Conservation (phyloP, 441 rosid species). For the Euphorbia celastroides region DNA sequence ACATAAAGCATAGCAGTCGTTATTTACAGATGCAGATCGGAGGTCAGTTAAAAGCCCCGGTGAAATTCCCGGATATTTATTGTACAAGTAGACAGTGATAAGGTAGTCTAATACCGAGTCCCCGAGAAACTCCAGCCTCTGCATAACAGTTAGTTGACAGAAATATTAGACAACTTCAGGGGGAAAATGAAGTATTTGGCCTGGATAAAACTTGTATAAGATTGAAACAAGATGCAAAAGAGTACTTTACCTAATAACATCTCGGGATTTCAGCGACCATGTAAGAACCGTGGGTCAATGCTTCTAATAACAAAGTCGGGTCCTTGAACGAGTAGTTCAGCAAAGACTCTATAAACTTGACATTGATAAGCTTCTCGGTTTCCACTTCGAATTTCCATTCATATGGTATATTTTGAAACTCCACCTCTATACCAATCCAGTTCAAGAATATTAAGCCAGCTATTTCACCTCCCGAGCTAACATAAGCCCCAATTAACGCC, state of each 20-base stretch:
- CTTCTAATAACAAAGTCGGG: constrained; percentile 72
- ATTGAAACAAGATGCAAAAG: not conserved
- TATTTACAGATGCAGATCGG: constrained; percentile 94
- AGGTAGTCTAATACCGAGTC: constrained; percentile 83
- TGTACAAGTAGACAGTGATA: constrained; percentile 51
- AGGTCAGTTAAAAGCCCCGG: constrained; percentile 79
- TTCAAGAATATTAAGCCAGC: constrained; percentile 54
- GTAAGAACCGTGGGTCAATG: constrained; percentile 91
- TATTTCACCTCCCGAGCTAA: constrained; percentile 72
- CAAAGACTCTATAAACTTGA: constrained; percentile 41
- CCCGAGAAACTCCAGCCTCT: constrained; percentile 95
- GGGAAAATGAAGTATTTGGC: too few species aligned
- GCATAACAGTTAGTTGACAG: constrained; percentile 16
- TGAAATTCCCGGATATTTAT: constrained; percentile 48
- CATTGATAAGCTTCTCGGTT: constrained; percentile 43
- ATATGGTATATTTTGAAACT: constrained; percentile 33
- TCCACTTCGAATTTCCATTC: constrained; percentile 26
- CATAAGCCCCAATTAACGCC: constrained; percentile 77
- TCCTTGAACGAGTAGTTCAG: constrained; percentile 59
- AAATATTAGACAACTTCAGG: not conserved
- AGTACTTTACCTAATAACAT: constrained; percentile 68
- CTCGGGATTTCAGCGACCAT: constrained; percentile 85
- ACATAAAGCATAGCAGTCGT: constrained; percentile 68
- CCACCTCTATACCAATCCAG: constrained; percentile 68
- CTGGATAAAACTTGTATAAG: not conserved